A percentile compares a stretch with the other conserved stretches of the same genome.
Evolutionary conservation across 2,329 filamentous ascomycete species (phyloP).

Genomic region (Diaporthe humulicola): DNA sequence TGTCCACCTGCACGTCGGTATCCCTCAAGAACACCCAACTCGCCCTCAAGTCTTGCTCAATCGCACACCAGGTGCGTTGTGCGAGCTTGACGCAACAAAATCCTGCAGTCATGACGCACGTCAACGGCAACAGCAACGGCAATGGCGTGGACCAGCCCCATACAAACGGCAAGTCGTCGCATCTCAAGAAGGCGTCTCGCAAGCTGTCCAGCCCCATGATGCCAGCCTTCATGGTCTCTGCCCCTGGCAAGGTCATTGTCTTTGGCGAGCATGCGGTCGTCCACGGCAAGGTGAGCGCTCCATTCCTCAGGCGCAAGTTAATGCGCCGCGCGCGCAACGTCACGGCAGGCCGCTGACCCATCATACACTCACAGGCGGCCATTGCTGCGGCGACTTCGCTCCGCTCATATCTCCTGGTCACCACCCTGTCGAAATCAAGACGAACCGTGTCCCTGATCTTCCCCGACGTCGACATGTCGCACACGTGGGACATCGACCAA

Average conservation of each 20-base stretch:
- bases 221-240: conserved; percentile 97
- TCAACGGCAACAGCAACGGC: conserved; percentile 46
- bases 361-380: conserved; percentile 71
- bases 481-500: conserved; percentile 94
- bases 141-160: conserved; percentile 48
- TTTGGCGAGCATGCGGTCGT: conserved; percentile 99
- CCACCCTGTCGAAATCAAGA: conserved; percentile 91
- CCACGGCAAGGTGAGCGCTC: conserved; percentile 80
- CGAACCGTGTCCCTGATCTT: conserved; percentile 90
- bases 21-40: neutral
- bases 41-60: neutral
- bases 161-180: conserved; percentile 50
- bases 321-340: conserved; percentile 16
- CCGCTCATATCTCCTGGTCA: conserved; percentile 96
- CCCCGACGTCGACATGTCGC: conserved; percentile 88
- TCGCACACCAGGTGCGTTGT: conserved; percentile 19
- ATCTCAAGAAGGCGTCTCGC: conserved; percentile 58
- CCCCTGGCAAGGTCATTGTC: conserved; percentile 97
- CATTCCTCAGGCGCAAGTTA: neutral
- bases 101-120: neutral
- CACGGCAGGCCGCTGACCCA: conserved; percentile 36
- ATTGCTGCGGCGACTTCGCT: conserved; percentile 96
- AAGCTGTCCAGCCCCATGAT: conserved; percentile 77
- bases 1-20: conserved; percentile 15
- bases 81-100: conserved; percentile 11